phyloP scores from a whole-genome alignment of 306 rosid genomes.

The Vicia villosa region DNA sequence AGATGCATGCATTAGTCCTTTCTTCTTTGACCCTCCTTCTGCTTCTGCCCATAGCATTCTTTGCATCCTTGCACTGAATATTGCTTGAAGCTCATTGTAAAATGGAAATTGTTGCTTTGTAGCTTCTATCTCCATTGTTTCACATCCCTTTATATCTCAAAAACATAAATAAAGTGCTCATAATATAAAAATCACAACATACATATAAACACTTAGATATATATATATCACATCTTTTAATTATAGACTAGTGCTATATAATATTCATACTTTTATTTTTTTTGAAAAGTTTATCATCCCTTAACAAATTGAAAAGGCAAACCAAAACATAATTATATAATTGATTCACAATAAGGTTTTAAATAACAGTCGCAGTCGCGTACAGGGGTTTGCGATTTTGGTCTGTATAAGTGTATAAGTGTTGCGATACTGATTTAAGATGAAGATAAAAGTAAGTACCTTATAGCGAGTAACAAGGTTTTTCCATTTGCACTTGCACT shows the following conservation, averaged over 20 bases:
- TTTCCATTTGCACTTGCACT: constrained; percentile 99
- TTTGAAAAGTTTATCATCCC: constrained; percentile 9
- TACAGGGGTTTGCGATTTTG: too few relatives aligned
- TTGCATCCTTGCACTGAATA: constrained; percentile 63
- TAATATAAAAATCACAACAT: constrained; percentile 16
- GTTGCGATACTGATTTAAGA: too few relatives aligned
- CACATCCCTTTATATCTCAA: constrained; percentile 76
- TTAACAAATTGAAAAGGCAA: constrained; percentile 23
- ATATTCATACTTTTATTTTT: not conserved
- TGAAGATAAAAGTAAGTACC: constrained; percentile 44
- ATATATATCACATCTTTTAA: too few relatives aligned
- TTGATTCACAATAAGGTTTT: too few relatives aligned
- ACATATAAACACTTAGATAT: too few relatives aligned
- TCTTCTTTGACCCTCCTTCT: constrained; percentile 68
- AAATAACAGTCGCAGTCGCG: too few relatives aligned
- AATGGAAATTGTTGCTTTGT: constrained; percentile 82
- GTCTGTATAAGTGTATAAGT: too few relatives aligned
- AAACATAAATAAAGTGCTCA: not conserved
- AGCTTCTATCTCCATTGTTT: constrained; percentile 69
- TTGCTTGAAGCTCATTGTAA: constrained; percentile 75
- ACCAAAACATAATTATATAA: not conserved
- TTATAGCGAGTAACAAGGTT: constrained; percentile 94
- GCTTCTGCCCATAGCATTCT: constrained; percentile 79
- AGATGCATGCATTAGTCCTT: constrained; percentile 43
- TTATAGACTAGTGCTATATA: too few relatives aligned